Conservation (phyloP, 805 yeast species). For the Suhomyces pyralidae region DNA sequence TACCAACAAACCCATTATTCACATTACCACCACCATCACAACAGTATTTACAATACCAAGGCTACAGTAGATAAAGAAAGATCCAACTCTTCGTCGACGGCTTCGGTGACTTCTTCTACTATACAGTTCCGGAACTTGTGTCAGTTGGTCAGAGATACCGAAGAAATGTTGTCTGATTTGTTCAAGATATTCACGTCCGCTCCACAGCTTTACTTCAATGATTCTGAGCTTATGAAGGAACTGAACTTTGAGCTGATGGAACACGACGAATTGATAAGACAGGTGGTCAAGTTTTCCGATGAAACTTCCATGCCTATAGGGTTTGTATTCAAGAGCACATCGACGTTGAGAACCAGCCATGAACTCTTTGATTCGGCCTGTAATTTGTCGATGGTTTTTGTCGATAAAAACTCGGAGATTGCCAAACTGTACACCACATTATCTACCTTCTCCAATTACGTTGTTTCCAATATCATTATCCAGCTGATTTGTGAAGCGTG, state of each 20-base stretch:
- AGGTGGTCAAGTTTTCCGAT: constrained; percentile 16
- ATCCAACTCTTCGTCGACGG: neutral
- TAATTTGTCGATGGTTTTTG: constrained; percentile 28
- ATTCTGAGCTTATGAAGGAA: constrained; percentile 19
- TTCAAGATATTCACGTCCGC: constrained; percentile 31
- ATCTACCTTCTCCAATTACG: constrained; percentile 25
- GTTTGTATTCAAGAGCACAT: constrained; percentile 20
- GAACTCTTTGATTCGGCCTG: constrained; percentile 34
- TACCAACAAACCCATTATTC: neutral
- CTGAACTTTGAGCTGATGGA: constrained; percentile 9
- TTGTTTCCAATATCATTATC: constrained; percentile 29
- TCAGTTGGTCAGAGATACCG: constrained; percentile 6
- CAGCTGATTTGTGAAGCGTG: constrained; percentile 36
- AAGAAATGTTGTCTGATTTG: constrained; percentile 31
- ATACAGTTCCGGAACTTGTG: neutral
- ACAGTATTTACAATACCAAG: neutral
- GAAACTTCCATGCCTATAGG: constrained; percentile 27
- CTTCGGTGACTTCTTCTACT: constrained; percentile 1
- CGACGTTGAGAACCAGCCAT: constrained; percentile 8
- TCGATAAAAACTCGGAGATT: constrained; percentile 15
- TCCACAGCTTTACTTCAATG: constrained; percentile 35
- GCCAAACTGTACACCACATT: constrained; percentile 17
- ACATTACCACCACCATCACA: neutral
- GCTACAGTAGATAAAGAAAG: neutral
- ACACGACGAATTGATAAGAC: constrained; percentile 10